These are phyloP conservation scores for Diaporthe citri DNA, from an alignment of 2,329 filamentous ascomycete genomes.

Conservation along the genomic window DNA sequence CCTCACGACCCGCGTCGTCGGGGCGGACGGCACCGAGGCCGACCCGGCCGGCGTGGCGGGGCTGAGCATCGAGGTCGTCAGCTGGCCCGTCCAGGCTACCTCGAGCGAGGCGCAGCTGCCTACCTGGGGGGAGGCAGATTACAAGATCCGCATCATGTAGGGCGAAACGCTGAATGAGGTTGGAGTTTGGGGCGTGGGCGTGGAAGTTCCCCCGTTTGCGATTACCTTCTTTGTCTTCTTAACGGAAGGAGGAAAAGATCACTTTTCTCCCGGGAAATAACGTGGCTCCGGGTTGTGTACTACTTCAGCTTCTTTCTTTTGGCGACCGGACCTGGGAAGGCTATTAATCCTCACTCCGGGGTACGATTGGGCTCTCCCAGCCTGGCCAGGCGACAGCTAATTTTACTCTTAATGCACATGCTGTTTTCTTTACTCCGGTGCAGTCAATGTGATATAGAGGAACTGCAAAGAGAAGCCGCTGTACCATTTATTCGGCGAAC, in stretches of 20 bases:
- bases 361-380: not conserved
- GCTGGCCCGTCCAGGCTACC: slow-evolving; percentile 53
- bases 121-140: slow-evolving; percentile 50
- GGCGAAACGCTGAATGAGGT: not conserved
- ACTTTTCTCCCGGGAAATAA: no score
- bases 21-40: slow-evolving; percentile 47
- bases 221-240: not conserved
- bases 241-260: not conserved
- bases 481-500: not conserved
- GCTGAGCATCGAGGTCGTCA: slow-evolving; percentile 53
- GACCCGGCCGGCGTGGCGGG: slow-evolving; percentile 48
- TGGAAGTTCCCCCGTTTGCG: not conserved
- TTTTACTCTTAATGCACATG: not conserved
- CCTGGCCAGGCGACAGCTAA: not conserved
- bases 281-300: not conserved
- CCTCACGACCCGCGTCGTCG: slow-evolving; percentile 52
- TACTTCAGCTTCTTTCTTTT: not conserved
- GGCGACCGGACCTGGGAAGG: not conserved
- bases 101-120: slow-evolving; percentile 51
- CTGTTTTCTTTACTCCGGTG: slow-evolving; percentile 10
- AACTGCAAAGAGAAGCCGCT: not conserved
- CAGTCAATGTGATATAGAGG: not conserved
- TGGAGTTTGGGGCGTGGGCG: no score
- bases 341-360: not conserved
- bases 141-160: slow-evolving; percentile 32